These are phyloP conservation scores for Fraxinus baroniana DNA, from an alignment of 305 asterid species.

Conservation along the genomic window DNA sequence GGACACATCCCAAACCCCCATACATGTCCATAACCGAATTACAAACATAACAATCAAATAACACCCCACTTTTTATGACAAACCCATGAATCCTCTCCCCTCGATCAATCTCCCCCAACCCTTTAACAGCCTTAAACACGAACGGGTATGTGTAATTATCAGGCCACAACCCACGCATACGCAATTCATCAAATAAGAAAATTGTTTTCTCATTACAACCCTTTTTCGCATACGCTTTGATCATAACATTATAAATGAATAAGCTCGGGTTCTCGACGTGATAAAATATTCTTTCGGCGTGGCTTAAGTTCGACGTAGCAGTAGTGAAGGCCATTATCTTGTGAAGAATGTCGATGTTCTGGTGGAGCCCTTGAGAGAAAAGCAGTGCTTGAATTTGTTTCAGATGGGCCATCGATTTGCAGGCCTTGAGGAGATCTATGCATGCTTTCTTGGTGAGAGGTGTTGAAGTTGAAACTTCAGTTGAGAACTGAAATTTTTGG, in stretches of 20 bases:
- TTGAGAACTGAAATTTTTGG: slow-evolving; percentile 31
- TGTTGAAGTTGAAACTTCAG: slow-evolving; percentile 21
- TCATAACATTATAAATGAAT: slow-evolving; percentile 69
- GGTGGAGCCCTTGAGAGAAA: slow-evolving; percentile 55
- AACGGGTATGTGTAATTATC: slow-evolving; percentile 84
- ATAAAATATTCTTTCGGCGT: slow-evolving; percentile 56
- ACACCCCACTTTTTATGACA: slow-evolving; percentile 63
- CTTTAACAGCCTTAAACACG: slow-evolving; percentile 64
- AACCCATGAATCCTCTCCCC: slow-evolving; percentile 83
- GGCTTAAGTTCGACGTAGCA: slow-evolving; percentile 32
- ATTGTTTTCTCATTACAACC: slow-evolving; percentile 45
- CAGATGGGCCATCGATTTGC: slow-evolving; percentile 58
- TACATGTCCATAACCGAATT: slow-evolving; percentile 66
- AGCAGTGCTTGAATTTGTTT: slow-evolving; percentile 69
- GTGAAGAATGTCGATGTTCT: slow-evolving; percentile 59
- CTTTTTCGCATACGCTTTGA: slow-evolving; percentile 57
- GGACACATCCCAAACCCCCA: slow-evolving; percentile 38
- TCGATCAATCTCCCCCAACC: slow-evolving; percentile 39
- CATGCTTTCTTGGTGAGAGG: slow-evolving; percentile 39
- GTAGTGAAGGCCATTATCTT: slow-evolving; percentile 65
- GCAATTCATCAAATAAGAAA: slow-evolving; percentile 67
- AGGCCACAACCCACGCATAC: slow-evolving; percentile 54
- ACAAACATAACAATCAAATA: slow-evolving; percentile 52
- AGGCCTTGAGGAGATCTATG: slow-evolving; percentile 57
- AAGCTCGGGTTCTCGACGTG: slow-evolving; percentile 49